Conservation (phyloP, 805 yeast genomes). For the Wickerhamomyces canadensis region DNA sequence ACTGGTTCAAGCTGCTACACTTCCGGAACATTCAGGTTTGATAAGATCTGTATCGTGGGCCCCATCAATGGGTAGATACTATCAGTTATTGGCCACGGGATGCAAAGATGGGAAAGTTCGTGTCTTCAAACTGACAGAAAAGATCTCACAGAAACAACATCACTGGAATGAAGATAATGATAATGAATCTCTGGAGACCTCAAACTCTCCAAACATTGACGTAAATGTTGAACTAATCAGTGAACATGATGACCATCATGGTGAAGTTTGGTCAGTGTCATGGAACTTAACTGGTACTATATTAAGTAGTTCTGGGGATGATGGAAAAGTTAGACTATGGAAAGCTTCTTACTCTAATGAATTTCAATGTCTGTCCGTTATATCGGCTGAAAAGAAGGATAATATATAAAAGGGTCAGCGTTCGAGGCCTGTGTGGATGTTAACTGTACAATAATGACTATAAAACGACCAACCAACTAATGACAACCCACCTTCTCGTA, state of each 20-base stretch:
- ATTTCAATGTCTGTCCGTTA: conserved; percentile 88
- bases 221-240: conserved; percentile 55
- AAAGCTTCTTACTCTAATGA: conserved; percentile 80
- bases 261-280: conserved; percentile 93
- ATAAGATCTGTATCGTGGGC: conserved; percentile 94
- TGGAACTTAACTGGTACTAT: conserved; percentile 96
- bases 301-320: conserved; percentile 91
- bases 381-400: conserved; percentile 46
- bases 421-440: too few relatives aligned
- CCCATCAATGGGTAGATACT: conserved; percentile 88
- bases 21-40: conserved; percentile 82
- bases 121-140: conserved; percentile 67
- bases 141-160: conserved; percentile 7
- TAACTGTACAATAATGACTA: too few relatives aligned
- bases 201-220: conserved; percentile 22
- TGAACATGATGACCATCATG: conserved; percentile 68
- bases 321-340: conserved; percentile 89
- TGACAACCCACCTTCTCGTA: too few relatives aligned
- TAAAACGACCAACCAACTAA: too few relatives aligned
- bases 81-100: conserved; percentile 88
- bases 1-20: conserved; percentile 49
- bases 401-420: too few relatives aligned
- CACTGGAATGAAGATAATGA: conserved; percentile 13
- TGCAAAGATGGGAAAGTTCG: conserved; percentile 93
- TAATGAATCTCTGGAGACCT: conserved; percentile 14